Base-by-base conservation (phyloP, 306 rosid genomes). In the Cucurbita moschata region DNA sequence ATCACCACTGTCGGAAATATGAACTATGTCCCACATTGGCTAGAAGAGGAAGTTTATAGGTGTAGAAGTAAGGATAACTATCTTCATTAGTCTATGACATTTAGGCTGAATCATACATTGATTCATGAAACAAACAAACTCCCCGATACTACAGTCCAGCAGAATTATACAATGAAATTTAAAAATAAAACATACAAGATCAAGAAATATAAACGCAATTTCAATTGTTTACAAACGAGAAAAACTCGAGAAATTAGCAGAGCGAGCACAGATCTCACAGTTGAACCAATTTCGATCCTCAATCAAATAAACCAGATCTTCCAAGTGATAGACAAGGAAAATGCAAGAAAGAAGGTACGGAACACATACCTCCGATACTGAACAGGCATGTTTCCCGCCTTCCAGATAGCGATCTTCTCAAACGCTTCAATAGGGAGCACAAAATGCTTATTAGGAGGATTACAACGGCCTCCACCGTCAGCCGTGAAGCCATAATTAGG, bases 321-420 rank as follows among this genome's bases (percentile, higher is more conserved):
- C n/a, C 7, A 59, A 74, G 15, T 23, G 35, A 44, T 13, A 72
- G 2, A 16, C 0, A 15, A 12, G 13, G 10, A 16, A 47, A n/a
- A 8, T 15, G 65, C 13, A 47, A 40, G 73, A 55, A 11, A 18
- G 38, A 46, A 43, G 39, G 12, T 10, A 12, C 23, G 0, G 44
- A 49, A 60, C 14, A 40, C 35, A 10, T 51, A 93, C 98, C 98
- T 87, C 42, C 98, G 96, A 77, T 90, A 93, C 84, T 87, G 92
- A 5, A 93, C 85, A 9, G 97, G 94, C 98, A 90, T 93, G 79
- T 93, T 93, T 2, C 97, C 98, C 8, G 97, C 98, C 71, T 93
- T 93, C 98, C 98, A 93, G 11, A 93, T 87, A 47, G 98, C 98
- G 77, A 93, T 93, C 87, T 93, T 93, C 87, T 93, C 98, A 10